Base-by-base conservation (phyloP, 169 alveolate species). In the Babesia divergens region DNA sequence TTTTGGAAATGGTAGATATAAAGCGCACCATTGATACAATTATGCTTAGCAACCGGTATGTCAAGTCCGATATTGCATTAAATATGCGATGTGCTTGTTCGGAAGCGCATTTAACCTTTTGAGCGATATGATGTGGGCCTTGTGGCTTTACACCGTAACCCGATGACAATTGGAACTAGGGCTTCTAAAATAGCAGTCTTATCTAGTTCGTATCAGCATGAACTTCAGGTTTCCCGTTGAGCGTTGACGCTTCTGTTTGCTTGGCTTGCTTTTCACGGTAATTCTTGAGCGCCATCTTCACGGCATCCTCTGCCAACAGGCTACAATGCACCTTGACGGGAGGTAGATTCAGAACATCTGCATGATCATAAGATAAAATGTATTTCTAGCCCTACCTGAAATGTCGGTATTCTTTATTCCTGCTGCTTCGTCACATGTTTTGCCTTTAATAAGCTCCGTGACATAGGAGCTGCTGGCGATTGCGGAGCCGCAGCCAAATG, bases 401-500 rank as follows among this genome's bases (percentile, higher is more conserved):
- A 95, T 95, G 71, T 93, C 98, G 43, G 95, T 89, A 84, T 97
- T 97, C 69, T 91, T 96, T 47, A 98, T 91, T 65, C 94, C 82
- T 69, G 90, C 69, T 0, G 99, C 99, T 46, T 97, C 99, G 26
- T 94, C 97, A 34, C 94, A 67, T 24, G 94, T 87, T 92, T 93
- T 95, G 37, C 99, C 99, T 58, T 93, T 93, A 58, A 97, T 91
- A 55, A 95, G 83, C 86, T 97, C 99, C 22, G 99, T 97, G 28
- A 97, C 99, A 66, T 94, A 95, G 14, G 99, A 95, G 71, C 97
- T 90, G 76, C 98, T 93, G 26, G 99, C 99, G 24, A 97, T 97
- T 9, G 99, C 99, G 20, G 98, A 94, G 13, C 99, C 99, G 76
- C 99, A 97, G 13, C 99, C 99, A 76, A 97, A 97, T 8, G 99